A percentile compares a stretch with the other conserved stretches of the same genome.
phyloP scores from a whole-genome alignment of 2,329 filamentous ascomycete species.

The Falciphora oryzae region DNA sequence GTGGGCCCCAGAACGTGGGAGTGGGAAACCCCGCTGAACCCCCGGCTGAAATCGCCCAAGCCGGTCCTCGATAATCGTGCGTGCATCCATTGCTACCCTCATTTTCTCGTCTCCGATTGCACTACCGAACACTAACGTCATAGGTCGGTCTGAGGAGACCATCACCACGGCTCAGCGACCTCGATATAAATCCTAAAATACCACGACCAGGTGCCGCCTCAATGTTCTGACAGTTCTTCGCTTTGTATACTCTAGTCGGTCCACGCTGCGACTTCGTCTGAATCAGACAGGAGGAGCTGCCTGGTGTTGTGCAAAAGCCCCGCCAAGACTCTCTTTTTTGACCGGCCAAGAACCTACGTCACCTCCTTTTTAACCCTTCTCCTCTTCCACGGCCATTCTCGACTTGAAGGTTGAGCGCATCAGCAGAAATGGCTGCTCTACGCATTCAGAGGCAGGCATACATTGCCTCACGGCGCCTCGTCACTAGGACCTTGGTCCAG shows the following conservation, averaged over 20 bases:
- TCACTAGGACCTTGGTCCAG: background rate
- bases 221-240: background rate
- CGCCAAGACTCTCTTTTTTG: background rate
- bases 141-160: background rate
- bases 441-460: conserved; percentile 7
- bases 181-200: background rate
- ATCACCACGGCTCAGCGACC: background rate
- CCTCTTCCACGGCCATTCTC: background rate
- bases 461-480: conserved; percentile 3
- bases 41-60: too few relatives aligned
- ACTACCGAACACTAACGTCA: background rate
- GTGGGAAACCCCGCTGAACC: too few relatives aligned
- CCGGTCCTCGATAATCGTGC: too few relatives aligned
- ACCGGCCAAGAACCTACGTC: background rate
- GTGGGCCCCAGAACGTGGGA: too few relatives aligned
- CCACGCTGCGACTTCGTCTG: background rate
- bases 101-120: too few relatives aligned
- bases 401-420: background rate
- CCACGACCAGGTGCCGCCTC: too few relatives aligned
- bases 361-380: background rate
- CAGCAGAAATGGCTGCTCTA: conserved; percentile 1
- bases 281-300: background rate
- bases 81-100: too few relatives aligned
- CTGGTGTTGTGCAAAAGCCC: background rate
- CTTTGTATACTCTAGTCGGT: background rate